Conservation (phyloP, 306 rosid species). For the Pueraria montana region DNA sequence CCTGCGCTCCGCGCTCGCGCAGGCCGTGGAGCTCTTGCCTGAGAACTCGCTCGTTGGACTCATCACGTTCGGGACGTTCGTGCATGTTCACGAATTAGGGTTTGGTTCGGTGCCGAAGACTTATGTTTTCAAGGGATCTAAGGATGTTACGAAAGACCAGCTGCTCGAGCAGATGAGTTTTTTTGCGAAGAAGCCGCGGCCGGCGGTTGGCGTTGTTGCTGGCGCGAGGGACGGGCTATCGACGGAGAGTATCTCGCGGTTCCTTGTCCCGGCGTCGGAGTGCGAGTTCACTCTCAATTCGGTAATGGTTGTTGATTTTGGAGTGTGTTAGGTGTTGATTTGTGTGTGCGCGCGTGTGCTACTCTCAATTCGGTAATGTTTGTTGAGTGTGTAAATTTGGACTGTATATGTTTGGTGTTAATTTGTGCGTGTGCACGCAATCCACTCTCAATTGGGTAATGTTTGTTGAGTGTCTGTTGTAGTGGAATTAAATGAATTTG, state of each 20-base stretch:
- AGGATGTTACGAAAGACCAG: conserved; percentile 85
- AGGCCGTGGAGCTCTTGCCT: conserved; percentile 84
- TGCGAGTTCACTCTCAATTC: conserved; percentile 89
- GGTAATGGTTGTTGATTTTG: conserved; percentile 50
- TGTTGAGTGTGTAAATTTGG: background rate
- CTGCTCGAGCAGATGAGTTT: conserved; percentile 90
- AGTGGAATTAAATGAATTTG: too few species aligned
- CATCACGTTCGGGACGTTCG: conserved; percentile 81
- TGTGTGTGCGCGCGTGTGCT: too few species aligned
- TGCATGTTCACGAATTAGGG: conserved; percentile 93
- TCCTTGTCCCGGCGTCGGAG: conserved; percentile 79
- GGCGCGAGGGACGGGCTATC: conserved; percentile 93
- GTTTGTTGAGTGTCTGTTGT: background rate
- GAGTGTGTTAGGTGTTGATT: background rate
- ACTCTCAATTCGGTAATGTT: too few species aligned
- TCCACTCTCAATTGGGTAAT: background rate
- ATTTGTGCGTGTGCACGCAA: background rate
- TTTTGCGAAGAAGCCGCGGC: conserved; percentile 80
- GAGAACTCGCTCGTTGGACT: conserved; percentile 90
- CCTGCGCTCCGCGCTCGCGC: conserved; percentile 76
- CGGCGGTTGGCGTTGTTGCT: conserved; percentile 81
- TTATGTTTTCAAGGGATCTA: conserved; percentile 81
- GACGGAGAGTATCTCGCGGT: conserved; percentile 78
- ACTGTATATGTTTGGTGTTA: background rate
- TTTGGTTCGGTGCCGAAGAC: conserved; percentile 78